Evolutionary conservation across 2,329 filamentous ascomycete genomes (phyloP).

Genomic region (Zymoseptoria tritici): DNA sequence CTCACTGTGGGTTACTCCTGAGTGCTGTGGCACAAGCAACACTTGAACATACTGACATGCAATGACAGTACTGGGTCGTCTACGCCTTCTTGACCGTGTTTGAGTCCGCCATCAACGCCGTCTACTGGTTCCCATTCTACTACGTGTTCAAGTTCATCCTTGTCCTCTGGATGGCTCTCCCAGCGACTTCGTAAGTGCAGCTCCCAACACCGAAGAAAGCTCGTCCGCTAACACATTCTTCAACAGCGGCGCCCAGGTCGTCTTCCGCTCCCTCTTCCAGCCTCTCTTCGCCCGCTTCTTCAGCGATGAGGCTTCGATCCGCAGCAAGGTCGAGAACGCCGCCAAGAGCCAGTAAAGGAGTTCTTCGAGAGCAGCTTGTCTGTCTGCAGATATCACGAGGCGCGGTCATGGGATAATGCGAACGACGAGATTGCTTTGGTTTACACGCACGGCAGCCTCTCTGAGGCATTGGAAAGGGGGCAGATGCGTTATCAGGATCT

Average conservation of each 20-base stretch:
- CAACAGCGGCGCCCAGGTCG: constrained; percentile 77
- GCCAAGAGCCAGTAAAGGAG: constrained; percentile 25
- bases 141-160: constrained; percentile 99
- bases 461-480: not conserved
- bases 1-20: constrained; percentile 49
- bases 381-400: not conserved
- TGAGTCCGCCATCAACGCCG: constrained; percentile 74
- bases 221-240: constrained; percentile 4
- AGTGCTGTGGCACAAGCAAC: not conserved
- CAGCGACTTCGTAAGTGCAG: constrained; percentile 72
- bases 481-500: not conserved
- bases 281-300: constrained; percentile 94
- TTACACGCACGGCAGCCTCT: not conserved
- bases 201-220: too few relatives aligned
- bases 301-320: constrained; percentile 61
- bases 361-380: not conserved
- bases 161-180: constrained; percentile 94
- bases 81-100: constrained; percentile 75
- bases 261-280: constrained; percentile 93
- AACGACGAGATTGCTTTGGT: not conserved
- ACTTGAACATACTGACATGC: constrained; percentile 8
- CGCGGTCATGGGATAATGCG: not conserved
- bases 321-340: constrained; percentile 68
- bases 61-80: constrained; percentile 70
- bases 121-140: constrained; percentile 98